Base-by-base conservation (phyloP, 768 basidiomycete species). In the Pisolithus orientalis region DNA sequence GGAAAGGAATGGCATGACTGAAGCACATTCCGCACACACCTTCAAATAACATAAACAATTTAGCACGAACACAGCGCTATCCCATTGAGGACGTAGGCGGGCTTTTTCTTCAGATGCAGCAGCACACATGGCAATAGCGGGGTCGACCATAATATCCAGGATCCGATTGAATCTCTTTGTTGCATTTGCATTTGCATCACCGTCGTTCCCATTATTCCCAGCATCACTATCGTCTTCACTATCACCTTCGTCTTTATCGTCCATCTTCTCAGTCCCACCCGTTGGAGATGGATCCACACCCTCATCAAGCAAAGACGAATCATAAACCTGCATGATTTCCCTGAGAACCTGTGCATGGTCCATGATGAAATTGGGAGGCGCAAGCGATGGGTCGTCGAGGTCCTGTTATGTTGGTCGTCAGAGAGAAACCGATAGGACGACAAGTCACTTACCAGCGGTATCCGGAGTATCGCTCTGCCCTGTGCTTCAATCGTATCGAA, bases 251-350 rank as follows among this genome's bases (percentile, higher is more conserved):
- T 14, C 11, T 13, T 5, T 13, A 34, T 34, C 13, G 14, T 34
- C 11, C 34, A 34, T 13, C 10, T 34, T 11, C 14, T 14, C 13
- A 5, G 11, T 5, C n/a, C 16, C 27, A 21, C 28, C 27, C 49
- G 9, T 17, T 31, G 39, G 17, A 6, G 17, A 17, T 34, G 51
- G 39, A 64, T 57, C 44, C 4, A 45, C 38, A 0, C 57, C 54
- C 29, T 84, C 81, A 9, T 83, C 87, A 9, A 93, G 73, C 3
- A 47, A 29, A 94, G 77, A 0, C 0, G 88, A 87, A 32, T 90
- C 83, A 65, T 95, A 94, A 5, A 96, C 93, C 1, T 75, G 69
- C 82, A 94, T 87, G 57, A 96, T 83, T 65, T 97, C 93, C 11
- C 88, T 84, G 8, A 98, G 75, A 52, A 90, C 83, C 55, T 91